Evolutionary conservation across 2,329 filamentous ascomycete species (phyloP).

Genomic region (Catunica adiposa): DNA sequence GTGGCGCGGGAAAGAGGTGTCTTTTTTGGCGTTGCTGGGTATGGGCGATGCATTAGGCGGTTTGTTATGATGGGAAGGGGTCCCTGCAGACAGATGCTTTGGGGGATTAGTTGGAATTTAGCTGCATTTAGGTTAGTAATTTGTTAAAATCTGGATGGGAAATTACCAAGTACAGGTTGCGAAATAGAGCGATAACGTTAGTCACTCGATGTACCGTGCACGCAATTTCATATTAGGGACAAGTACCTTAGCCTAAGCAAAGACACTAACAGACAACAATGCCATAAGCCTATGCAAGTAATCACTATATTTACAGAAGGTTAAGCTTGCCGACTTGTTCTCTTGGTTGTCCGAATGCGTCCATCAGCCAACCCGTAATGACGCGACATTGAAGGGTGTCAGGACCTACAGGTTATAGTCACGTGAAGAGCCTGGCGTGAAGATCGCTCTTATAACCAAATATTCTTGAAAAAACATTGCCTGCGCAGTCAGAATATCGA

Average conservation of each 20-base stretch:
- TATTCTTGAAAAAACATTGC: too few species aligned
- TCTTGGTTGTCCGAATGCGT: too few species aligned
- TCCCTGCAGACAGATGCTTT: neutral
- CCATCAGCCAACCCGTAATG: too few species aligned
- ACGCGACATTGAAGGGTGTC: too few species aligned
- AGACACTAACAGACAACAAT: neutral
- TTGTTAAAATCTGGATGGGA: neutral
- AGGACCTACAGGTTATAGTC: too few species aligned
- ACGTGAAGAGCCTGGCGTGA: too few species aligned
- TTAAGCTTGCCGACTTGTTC: too few species aligned
- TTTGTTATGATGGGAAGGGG: neutral
- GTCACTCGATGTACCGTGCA: neutral
- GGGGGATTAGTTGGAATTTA: conserved; percentile 6
- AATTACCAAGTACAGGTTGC: neutral
- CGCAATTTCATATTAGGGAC: neutral
- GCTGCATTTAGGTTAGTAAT: neutral
- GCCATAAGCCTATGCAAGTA: neutral
- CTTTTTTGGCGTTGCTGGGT: neutral
- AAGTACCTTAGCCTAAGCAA: neutral
- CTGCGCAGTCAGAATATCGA: too few species aligned
- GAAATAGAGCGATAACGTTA: neutral
- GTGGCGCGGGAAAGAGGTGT: neutral
- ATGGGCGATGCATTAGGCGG: neutral
- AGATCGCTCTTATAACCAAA: too few species aligned
- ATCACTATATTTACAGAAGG: neutral